Percentiles rank a stretch among this genome's conserved stretches.
These are phyloP conservation scores for Neckera pumila DNA, from an alignment of 225 moss, liverwort and hornwort species.

Conservation along the genomic window DNA sequence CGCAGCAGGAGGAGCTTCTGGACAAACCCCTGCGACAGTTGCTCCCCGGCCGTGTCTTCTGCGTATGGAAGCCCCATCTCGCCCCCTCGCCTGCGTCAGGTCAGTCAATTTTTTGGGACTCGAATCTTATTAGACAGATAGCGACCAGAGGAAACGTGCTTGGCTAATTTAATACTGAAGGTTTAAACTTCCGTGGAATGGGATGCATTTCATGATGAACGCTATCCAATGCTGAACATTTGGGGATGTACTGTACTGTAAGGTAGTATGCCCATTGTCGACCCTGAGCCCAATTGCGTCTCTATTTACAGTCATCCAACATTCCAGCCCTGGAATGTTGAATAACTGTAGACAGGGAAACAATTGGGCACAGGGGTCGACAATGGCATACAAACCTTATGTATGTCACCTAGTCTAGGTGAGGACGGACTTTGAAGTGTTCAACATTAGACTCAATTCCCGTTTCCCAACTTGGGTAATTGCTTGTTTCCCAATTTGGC, in stretches of 20 bases:
- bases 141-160: not conserved
- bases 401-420: not conserved
- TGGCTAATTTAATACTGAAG: not conserved
- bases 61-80: slow-evolving; percentile 71
- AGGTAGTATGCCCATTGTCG: not conserved
- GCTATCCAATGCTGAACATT: not conserved
- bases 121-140: not conserved
- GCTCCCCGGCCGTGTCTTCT: slow-evolving; percentile 59
- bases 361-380: not conserved
- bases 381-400: not conserved
- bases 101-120: not conserved
- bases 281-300: not conserved
- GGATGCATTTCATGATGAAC: not conserved
- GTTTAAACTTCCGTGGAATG: not conserved
- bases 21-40: slow-evolving; percentile 45
- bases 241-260: not conserved
- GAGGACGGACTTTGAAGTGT: not conserved
- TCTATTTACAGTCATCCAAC: not conserved
- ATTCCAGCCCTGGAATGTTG: not conserved
- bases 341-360: not conserved
- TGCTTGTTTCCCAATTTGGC: not conserved
- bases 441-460: not conserved
- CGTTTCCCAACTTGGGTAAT: not conserved
- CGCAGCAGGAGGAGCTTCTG: slow-evolving; percentile 45
- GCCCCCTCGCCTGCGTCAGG: slow-evolving; percentile 36